Conservation (phyloP, 768 basidiomycete genomes). For the Hericium alpestre region DNA sequence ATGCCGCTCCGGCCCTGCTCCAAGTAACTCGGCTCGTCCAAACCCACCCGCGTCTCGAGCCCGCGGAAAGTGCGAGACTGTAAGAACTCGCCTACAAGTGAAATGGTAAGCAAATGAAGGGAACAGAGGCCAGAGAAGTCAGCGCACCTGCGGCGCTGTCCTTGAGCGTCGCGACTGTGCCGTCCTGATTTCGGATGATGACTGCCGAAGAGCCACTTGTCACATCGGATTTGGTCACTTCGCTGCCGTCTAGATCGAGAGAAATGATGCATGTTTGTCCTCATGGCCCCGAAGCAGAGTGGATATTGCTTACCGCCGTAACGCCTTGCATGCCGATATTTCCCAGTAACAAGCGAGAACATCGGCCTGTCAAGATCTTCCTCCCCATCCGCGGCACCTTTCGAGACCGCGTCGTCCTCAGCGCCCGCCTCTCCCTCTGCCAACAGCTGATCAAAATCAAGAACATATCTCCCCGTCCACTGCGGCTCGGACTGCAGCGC, state of each 20-base stretch:
- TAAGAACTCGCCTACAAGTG: conserved; percentile 51
- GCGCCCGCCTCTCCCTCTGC: conserved; percentile 15
- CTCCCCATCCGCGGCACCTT: conserved; percentile 23
- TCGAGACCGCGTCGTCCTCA: neutral
- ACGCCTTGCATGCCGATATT: conserved; percentile 66
- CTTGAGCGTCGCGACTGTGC: conserved; percentile 38
- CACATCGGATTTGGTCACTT: conserved; percentile 10
- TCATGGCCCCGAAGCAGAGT: neutral
- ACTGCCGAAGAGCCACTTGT: conserved; percentile 31
- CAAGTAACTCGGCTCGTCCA: conserved; percentile 69
- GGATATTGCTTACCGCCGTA: conserved; percentile 34
- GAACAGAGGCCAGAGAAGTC: neutral
- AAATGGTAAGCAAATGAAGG: neutral
- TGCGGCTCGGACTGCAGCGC: conserved; percentile 60
- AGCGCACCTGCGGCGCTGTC: conserved; percentile 65
- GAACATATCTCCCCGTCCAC: conserved; percentile 71
- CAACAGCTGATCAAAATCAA: conserved; percentile 63
- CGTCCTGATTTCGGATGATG: conserved; percentile 54
- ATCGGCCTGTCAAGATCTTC: conserved; percentile 61
- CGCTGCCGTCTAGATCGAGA: conserved; percentile 1
- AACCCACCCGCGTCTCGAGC: conserved; percentile 64
- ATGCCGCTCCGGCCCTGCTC: conserved; percentile 89
- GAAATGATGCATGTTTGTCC: neutral
- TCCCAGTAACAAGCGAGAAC: conserved; percentile 82
- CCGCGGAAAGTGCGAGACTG: conserved; percentile 70